A percentile compares a stretch with the other conserved stretches of the same genome.
phyloP scores from a whole-genome alignment of 208 protist species.

The Leishmania arabica region DNA sequence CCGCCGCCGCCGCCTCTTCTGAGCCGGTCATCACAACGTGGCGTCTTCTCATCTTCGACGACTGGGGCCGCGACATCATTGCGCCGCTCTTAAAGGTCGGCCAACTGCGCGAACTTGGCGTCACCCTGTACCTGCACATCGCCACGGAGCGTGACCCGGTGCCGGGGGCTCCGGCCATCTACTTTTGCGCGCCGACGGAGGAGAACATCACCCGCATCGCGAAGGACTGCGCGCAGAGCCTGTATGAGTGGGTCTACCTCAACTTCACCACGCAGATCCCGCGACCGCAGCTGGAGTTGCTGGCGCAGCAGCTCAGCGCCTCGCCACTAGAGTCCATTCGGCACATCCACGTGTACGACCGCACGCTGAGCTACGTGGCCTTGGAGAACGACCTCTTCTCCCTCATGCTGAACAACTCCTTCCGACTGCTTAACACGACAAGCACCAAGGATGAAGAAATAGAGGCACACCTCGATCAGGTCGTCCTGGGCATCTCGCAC shows the following conservation, averaged over 20 bases:
- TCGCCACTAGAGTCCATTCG: constrained; percentile 61
- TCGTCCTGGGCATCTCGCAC: constrained; percentile 81
- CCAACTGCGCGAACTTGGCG: constrained; percentile 84
- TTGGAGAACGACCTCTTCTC: constrained; percentile 87
- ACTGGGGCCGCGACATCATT: constrained; percentile 86
- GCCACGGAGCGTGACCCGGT: constrained; percentile 80
- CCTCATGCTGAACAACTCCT: constrained; percentile 78
- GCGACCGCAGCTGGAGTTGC: constrained; percentile 62
- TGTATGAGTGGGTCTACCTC: constrained; percentile 91
- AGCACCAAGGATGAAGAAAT: constrained; percentile 69
- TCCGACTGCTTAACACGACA: constrained; percentile 69
- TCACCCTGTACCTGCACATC: constrained; percentile 91
- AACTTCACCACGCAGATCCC: constrained; percentile 88
- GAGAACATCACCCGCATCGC: constrained; percentile 84
- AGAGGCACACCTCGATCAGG: constrained; percentile 66
- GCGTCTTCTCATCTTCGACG: constrained; percentile 91
- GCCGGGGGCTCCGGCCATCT: constrained; percentile 87
- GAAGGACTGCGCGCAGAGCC: constrained; percentile 62
- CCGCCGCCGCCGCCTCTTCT: constrained; percentile 15
- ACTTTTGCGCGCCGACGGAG: constrained; percentile 88
- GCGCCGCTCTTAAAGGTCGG: constrained; percentile 88
- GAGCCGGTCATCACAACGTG: constrained; percentile 54
- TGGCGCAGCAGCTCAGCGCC: constrained; percentile 63
- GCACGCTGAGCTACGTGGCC: constrained; percentile 85
- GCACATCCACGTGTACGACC: constrained; percentile 86